Percentiles rank a stretch among this genome's conserved stretches.
These are phyloP conservation scores for Pycnococcus provasolii DNA, from an alignment of 139 green algal species.

Conservation along the genomic window DNA sequence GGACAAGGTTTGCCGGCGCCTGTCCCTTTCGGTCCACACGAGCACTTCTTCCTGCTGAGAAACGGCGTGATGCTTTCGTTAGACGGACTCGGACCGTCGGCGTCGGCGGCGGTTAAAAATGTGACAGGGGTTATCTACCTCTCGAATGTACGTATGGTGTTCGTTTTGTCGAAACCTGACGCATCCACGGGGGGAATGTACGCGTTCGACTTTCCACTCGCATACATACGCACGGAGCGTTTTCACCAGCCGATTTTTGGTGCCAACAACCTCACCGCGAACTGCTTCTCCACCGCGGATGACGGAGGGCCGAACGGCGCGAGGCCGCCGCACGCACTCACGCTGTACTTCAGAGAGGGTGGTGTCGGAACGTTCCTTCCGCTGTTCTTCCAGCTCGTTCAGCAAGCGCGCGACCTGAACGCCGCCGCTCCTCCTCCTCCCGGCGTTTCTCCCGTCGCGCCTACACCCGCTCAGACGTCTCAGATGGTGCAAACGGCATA, in stretches of 20 bases:
- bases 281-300: conserved; percentile 32
- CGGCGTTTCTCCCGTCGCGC: neutral
- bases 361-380: conserved; percentile 78
- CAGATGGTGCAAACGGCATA: conserved; percentile 13
- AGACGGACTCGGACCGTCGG: too few species aligned
- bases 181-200: too few species aligned
- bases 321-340: conserved; percentile 62
- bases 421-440: neutral
- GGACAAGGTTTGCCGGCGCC: too few species aligned
- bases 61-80: too few species aligned
- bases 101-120: too few species aligned
- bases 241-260: conserved; percentile 91
- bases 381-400: conserved; percentile 60
- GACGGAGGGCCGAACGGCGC: conserved; percentile 47
- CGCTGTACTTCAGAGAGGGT: conserved; percentile 71
- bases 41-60: too few species aligned
- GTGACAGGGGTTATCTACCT: too few species aligned
- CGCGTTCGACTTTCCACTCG: too few species aligned
- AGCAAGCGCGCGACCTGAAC: neutral
- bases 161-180: too few species aligned
- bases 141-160: too few species aligned
- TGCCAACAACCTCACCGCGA: conserved; percentile 79
- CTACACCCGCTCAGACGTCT: conserved; percentile 21
- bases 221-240: conserved; percentile 65
- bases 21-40: too few species aligned